phyloP scores from a whole-genome alignment of 2,329 filamentous ascomycete species.

The Cephalotrichum gorgonifer region DNA sequence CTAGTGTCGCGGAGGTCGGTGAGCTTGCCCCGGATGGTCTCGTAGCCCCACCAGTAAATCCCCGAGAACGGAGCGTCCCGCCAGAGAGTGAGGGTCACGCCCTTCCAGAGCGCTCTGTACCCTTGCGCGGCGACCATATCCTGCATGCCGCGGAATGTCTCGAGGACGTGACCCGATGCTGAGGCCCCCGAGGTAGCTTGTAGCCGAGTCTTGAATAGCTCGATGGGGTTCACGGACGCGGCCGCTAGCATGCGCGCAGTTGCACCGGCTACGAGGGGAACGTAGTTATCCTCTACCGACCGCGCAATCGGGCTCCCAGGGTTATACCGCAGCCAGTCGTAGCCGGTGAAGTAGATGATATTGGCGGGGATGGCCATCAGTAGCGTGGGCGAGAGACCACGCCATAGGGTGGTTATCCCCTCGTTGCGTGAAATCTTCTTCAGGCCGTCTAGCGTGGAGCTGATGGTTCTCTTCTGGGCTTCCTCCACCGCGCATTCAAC shows the following conservation, averaged over 20 bases:
- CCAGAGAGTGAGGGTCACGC: conserved; percentile 85
- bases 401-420: conserved; percentile 77
- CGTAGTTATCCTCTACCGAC: conserved; percentile 55
- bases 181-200: conserved; percentile 60
- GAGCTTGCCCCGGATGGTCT: conserved; percentile 63
- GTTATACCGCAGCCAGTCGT: conserved; percentile 83
- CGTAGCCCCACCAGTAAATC: conserved; percentile 97
- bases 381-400: conserved; percentile 85
- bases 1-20: conserved; percentile 54
- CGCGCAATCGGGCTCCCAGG: conserved; percentile 59
- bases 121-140: conserved; percentile 72
- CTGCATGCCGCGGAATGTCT: conserved; percentile 65
- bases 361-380: conserved; percentile 92
- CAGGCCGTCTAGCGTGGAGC: conserved; percentile 82
- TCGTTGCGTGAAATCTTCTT: conserved; percentile 94
- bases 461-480: conserved; percentile 71
- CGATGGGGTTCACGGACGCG: conserved; percentile 75
- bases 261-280: conserved; percentile 71
- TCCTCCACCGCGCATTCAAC: conserved; percentile 81
- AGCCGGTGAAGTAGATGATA: conserved; percentile 97
- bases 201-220: conserved; percentile 87
- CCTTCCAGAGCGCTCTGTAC: conserved; percentile 79
- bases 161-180: conserved; percentile 60
- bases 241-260: conserved; percentile 72
- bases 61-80: conserved; percentile 94